Base-by-base conservation (phyloP, 1,284 basidiomycete genomes). In the Waitea zeae region DNA sequence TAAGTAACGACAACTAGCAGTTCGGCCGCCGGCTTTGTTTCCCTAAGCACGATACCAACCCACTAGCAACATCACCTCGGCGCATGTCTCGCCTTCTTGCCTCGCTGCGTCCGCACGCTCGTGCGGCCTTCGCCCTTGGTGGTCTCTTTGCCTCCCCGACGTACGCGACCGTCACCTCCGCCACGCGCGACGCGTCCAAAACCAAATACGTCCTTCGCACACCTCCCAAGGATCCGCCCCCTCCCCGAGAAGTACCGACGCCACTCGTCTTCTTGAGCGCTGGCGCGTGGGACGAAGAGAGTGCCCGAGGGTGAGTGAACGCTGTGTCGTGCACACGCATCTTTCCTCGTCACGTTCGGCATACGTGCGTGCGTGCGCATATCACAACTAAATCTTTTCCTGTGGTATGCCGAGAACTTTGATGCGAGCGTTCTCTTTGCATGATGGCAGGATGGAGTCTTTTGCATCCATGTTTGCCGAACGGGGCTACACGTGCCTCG, bases 401-500 rank as follows among this genome's bases (percentile, higher is more conserved):
- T 27, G 24, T 9, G 9, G n/a, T n/a, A n/a, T n/a, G n/a, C 24
- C 9, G 24, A 11, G 11, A 27, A 27, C 11, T n/a, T n/a, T 11
- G 11, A 27, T 27, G 11, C 24, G n/a, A 11, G 24, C n/a, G 11
- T 27, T n/a, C 11, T 27, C 17, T 11, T n/a, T n/a, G n/a, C n/a
- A n/a, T n/a, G 14, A 6, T 17, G 22, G n/a, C 26, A 67, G 63
- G 27, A 51, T 64, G 43, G 48, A 44, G 28, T 34, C 36, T 9
- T 44, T 63, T 24, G 58, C 64, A 1, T 57, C 60, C 7, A 61
- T 66, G 57, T 61, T 74, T 32, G 53, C 68, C 12, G 58, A 67
- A 43, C 59, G 64, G 34, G 72, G 75, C 1, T 76, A 70, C 47
- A 74, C 67, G 1, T 67, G 65, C 35, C 47, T 76, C 26, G 64